A percentile compares a stretch with the other conserved stretches of the same genome.
phyloP scores from a whole-genome alignment of 345 rosid genomes.

The Turritis glabra region DNA sequence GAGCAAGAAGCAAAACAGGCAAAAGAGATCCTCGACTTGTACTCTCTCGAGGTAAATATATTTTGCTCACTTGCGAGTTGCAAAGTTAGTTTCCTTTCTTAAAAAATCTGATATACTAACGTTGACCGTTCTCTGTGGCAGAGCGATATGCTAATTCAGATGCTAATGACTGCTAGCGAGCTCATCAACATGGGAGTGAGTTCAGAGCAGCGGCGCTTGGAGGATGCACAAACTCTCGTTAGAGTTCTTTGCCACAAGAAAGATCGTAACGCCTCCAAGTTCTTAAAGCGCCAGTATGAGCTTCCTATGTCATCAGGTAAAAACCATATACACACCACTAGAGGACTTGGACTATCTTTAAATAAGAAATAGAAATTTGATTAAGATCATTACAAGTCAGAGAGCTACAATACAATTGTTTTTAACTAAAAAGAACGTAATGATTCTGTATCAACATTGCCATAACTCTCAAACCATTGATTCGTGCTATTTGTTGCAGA shows the following conservation, averaged over 20 bases:
- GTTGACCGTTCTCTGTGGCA: conserved; percentile 38
- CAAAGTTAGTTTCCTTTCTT: neutral
- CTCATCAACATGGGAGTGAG: conserved; percentile 65
- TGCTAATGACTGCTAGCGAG: conserved; percentile 89
- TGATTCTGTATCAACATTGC: conserved; percentile 18
- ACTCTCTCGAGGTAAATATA: conserved; percentile 66
- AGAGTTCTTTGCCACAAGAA: conserved; percentile 96
- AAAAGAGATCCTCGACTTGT: conserved; percentile 66
- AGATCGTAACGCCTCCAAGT: conserved; percentile 83
- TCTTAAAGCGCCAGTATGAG: conserved; percentile 76
- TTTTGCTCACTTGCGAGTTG: neutral
- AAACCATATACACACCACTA: neutral
- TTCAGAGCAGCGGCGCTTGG: conserved; percentile 49
- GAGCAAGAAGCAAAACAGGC: conserved; percentile 82
- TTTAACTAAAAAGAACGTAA: conserved; percentile 13
- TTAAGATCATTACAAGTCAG: conserved; percentile 25
- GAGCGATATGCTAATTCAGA: conserved; percentile 71
- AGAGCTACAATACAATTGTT: conserved; percentile 27
- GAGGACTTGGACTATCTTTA: neutral
- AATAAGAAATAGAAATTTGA: neutral
- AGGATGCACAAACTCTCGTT: conserved; percentile 74
- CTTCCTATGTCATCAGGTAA: conserved; percentile 98
- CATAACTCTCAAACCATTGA: conserved; percentile 1
- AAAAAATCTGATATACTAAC: neutral
- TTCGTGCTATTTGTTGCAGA: conserved; percentile 48